Percentiles rank a stretch among this genome's conserved stretches.
These are phyloP conservation scores for Lachancea thermotolerans DNA, from an alignment of 805 yeast genomes.

Conservation along the genomic window DNA sequence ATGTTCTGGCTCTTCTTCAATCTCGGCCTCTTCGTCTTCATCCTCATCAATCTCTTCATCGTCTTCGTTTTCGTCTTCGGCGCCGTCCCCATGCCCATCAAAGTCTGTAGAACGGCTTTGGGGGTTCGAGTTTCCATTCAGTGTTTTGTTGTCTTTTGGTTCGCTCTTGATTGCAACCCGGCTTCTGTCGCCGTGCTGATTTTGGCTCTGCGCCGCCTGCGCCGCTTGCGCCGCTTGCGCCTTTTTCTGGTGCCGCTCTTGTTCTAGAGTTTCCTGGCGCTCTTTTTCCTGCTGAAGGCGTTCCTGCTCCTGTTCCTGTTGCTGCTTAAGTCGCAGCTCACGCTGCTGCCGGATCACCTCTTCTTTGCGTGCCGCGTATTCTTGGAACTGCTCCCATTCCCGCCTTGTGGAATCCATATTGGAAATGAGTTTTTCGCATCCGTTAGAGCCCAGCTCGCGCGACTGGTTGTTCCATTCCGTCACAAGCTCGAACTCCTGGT, in stretches of 20 bases:
- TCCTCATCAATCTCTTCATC: slow-evolving; percentile 10
- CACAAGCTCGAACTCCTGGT: slow-evolving; percentile 33
- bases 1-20: slow-evolving; percentile 8
- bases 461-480: slow-evolving; percentile 29
- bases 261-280: slow-evolving; percentile 1
- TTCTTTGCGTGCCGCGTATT: slow-evolving; percentile 11
- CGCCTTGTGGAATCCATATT: slow-evolving; percentile 17
- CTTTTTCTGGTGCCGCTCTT: neutral
- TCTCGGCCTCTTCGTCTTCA: slow-evolving; percentile 3
- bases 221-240: slow-evolving; percentile 1
- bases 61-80: slow-evolving; percentile 5
- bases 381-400: slow-evolving; percentile 24
- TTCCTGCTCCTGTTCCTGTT: slow-evolving; percentile 5
- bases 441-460: slow-evolving; percentile 21
- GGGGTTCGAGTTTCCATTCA: neutral
- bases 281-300: slow-evolving; percentile 5
- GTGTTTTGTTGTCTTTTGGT: neutral
- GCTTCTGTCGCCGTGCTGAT: neutral
- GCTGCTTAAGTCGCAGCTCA: slow-evolving; percentile 10
- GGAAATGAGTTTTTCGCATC: slow-evolving; percentile 15
- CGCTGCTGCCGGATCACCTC: slow-evolving; percentile 9
- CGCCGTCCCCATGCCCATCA: slow-evolving; percentile 1
- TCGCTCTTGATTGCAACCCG: neutral
- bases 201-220: slow-evolving; percentile 2
- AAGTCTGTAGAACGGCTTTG: neutral